Conservation (phyloP, 352 stramenopile species). For the Lagenidium sp. region DNA sequence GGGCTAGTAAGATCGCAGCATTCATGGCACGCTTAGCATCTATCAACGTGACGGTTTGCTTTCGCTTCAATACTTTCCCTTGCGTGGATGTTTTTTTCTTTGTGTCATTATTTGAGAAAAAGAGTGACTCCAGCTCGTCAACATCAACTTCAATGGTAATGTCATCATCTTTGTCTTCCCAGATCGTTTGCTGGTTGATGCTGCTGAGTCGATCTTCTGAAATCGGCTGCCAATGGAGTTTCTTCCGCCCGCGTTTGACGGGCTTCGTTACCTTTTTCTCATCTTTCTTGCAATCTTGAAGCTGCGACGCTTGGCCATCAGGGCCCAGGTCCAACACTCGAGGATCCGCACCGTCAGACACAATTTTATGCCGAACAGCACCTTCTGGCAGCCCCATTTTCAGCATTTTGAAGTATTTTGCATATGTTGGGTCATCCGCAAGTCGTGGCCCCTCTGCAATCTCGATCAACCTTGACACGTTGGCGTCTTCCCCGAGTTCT, state of each 20-base stretch:
- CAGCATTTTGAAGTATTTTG: slow-evolving; percentile 93
- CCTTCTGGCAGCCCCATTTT: slow-evolving; percentile 85
- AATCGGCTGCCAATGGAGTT: slow-evolving; percentile 86
- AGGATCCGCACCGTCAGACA: slow-evolving; percentile 31
- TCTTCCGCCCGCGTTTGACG: too few species aligned
- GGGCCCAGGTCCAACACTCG: slow-evolving; percentile 55
- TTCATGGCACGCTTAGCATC: slow-evolving; percentile 97
- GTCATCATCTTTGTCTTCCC: slow-evolving; percentile 72
- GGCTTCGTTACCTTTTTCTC: slow-evolving; percentile 17
- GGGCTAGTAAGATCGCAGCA: slow-evolving; percentile 92
- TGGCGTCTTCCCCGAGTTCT: slow-evolving; percentile 25
- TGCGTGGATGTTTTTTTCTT: slow-evolving; percentile 38
- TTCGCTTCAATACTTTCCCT: slow-evolving; percentile 46
- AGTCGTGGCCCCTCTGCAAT: slow-evolving; percentile 25
- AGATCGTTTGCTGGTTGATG: slow-evolving; percentile 66
- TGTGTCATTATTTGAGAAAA: slow-evolving; percentile 51
- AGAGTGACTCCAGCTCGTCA: slow-evolving; percentile 80
- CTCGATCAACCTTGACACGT: slow-evolving; percentile 17
- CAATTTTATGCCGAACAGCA: slow-evolving; percentile 82
- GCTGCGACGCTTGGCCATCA: slow-evolving; percentile 36
- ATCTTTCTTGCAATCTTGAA: slow-evolving; percentile 7
- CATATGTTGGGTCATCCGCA: slow-evolving; percentile 46
- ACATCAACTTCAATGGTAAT: slow-evolving; percentile 82
- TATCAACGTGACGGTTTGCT: slow-evolving; percentile 87
- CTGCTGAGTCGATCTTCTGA: slow-evolving; percentile 72